These are phyloP conservation scores for Arabidopsis lyrata DNA, from an alignment of 441 rosid species.

Conservation along the genomic window DNA sequence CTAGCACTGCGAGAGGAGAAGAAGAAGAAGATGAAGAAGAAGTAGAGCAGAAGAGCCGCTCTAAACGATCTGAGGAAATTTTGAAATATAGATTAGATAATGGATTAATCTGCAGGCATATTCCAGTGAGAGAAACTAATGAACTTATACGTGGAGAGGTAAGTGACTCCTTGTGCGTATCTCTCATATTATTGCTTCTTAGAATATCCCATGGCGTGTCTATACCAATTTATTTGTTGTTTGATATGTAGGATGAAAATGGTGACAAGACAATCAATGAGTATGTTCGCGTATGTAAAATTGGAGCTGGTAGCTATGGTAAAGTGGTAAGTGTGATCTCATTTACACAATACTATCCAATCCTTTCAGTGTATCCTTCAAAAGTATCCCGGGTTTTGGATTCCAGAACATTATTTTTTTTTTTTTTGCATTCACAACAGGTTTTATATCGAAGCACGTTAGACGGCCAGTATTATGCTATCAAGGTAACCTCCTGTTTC, in stretches of 20 bases:
- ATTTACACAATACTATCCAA: conserved; percentile 11
- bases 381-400: neutral
- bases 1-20: conserved; percentile 53
- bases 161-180: conserved; percentile 9
- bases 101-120: conserved; percentile 85
- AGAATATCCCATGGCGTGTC: conserved; percentile 1
- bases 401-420: conserved; percentile 3
- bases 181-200: conserved; percentile 1
- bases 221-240: conserved; percentile 3
- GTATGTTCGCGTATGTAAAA: conserved; percentile 79
- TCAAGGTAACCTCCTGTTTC: conserved; percentile 63
- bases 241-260: conserved; percentile 77
- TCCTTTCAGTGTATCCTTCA: neutral
- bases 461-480: conserved; percentile 86
- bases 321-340: conserved; percentile 81
- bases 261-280: conserved; percentile 90
- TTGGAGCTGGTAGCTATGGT: conserved; percentile 98
- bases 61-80: conserved; percentile 74
- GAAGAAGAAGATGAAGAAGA: conserved; percentile 57
- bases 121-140: conserved; percentile 87
- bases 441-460: conserved; percentile 78
- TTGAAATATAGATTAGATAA: conserved; percentile 68
- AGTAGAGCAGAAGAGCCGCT: conserved; percentile 55
- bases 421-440: conserved; percentile 51
- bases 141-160: conserved; percentile 88